Conservation (phyloP, 768 basidiomycete species). For the Rhodotorula taiwanensis region DNA sequence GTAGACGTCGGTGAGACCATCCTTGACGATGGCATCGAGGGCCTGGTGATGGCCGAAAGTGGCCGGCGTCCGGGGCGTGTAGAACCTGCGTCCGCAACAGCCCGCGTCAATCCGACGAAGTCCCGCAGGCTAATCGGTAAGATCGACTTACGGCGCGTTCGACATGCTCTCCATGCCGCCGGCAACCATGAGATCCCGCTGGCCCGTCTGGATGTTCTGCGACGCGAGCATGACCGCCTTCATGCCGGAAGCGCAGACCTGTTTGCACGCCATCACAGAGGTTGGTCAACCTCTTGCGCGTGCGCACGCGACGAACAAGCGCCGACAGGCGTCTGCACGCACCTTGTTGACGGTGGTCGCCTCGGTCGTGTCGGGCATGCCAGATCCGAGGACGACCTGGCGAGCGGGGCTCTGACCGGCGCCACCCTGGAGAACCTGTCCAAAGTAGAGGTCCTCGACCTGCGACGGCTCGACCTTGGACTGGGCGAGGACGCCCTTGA, state of each 20-base stretch:
- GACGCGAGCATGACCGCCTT: conserved; percentile 91
- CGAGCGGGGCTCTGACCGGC: conserved; percentile 97
- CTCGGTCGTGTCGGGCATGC: conserved; percentile 74
- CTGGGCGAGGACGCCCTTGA: conserved; percentile 81
- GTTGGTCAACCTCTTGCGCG: too few relatives aligned
- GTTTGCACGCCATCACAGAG: too few relatives aligned
- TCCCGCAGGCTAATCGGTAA: too few relatives aligned
- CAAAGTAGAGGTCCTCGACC: conserved; percentile 95
- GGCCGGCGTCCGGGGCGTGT: conserved; percentile 46
- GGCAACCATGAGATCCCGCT: conserved; percentile 77
- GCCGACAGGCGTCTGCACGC: neutral
- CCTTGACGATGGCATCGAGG: conserved; percentile 77
- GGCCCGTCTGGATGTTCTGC: conserved; percentile 79
- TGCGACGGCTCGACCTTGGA: conserved; percentile 69
- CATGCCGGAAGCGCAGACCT: conserved; percentile 92
- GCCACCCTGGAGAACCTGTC: conserved; percentile 95
- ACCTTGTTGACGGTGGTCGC: conserved; percentile 96
- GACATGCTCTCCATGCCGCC: conserved; percentile 99
- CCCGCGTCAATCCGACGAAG: neutral
- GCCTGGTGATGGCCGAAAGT: conserved; percentile 81
- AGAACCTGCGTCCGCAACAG: conserved; percentile 43
- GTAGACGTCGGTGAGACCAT: conserved; percentile 95
- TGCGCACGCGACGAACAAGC: too few relatives aligned
- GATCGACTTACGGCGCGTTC: conserved; percentile 79
- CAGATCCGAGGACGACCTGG: conserved; percentile 88